Conservation (phyloP, 2,329 filamentous ascomycete genomes). For the Seiridium unicorne region DNA sequence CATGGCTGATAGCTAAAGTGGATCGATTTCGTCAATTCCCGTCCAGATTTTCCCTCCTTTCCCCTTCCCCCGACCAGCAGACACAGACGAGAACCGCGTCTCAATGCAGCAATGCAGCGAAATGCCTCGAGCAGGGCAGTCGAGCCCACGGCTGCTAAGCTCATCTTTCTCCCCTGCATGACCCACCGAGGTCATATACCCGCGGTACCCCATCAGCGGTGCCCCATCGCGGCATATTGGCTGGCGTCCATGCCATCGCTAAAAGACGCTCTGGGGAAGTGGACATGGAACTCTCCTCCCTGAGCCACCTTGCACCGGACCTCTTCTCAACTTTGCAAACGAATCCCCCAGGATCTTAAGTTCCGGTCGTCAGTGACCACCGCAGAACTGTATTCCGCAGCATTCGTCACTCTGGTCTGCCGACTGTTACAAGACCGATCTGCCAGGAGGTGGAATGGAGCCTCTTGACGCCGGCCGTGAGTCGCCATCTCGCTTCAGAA, state of each 20-base stretch:
- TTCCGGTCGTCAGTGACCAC: not conserved
- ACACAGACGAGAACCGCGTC: not conserved
- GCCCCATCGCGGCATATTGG: not conserved
- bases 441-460: not conserved
- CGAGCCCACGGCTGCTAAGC: not conserved
- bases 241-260: not conserved
- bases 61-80: not conserved
- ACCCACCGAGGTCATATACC: not conserved
- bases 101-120: not conserved
- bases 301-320: too few species aligned
- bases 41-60: not conserved
- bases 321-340: too few species aligned
- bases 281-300: too few species aligned
- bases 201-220: not conserved
- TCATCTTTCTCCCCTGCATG: not conserved
- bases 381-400: not conserved
- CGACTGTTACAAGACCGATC: not conserved
- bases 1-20: conserved; percentile 1
- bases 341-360: too few species aligned
- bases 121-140: not conserved
- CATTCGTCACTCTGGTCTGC: not conserved
- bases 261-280: not conserved
- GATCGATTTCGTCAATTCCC: conserved; percentile 5
- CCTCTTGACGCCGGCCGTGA: conserved; percentile 2
- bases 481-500: not conserved